Conservation (phyloP, 2,329 filamentous ascomycete genomes). For the Colletotrichum ledebouriae region DNA sequence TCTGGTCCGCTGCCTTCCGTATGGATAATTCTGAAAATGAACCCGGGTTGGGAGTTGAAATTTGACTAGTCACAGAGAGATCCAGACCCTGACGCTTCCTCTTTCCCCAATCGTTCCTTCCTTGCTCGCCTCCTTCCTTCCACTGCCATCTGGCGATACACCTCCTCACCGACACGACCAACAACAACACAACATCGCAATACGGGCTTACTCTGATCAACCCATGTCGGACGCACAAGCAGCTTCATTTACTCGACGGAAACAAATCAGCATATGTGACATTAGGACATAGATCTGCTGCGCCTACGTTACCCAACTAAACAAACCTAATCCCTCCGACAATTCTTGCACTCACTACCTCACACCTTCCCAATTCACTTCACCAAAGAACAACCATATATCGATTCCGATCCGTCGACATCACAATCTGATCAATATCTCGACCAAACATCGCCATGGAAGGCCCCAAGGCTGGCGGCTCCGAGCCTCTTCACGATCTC, state of each 20-base stretch:
- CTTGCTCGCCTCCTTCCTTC: neutral
- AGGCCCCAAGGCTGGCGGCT: neutral
- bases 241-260: no score
- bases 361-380: neutral
- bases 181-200: no score
- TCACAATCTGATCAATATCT: neutral
- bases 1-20: constrained; percentile 11
- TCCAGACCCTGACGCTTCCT: neutral
- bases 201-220: no score
- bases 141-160: neutral
- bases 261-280: no score
- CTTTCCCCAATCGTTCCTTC: neutral
- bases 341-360: no score
- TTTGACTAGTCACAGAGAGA: constrained; percentile 1
- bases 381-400: neutral
- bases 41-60: constrained; percentile 6
- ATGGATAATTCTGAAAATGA: constrained; percentile 12
- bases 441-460: constrained; percentile 8
- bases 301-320: neutral
- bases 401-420: neutral
- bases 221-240: no score
- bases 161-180: neutral
- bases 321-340: neutral
- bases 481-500: neutral
- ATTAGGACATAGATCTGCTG: no score